These are phyloP conservation scores for Danielia oregonensis DNA, from an alignment of 805 yeast genomes.

Conservation along the genomic window DNA sequence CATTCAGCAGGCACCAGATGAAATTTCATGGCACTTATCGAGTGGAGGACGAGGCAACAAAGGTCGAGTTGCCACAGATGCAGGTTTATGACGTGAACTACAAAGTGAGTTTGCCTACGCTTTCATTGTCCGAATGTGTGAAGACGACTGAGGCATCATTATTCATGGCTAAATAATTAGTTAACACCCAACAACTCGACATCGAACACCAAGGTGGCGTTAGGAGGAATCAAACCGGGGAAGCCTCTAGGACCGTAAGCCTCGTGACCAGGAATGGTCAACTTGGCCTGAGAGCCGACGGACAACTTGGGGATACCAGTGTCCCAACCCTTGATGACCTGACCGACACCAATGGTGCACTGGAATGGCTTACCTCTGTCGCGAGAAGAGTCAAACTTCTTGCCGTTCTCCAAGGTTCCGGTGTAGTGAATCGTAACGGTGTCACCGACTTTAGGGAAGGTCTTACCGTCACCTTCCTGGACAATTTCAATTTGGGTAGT, in stretches of 20 bases:
- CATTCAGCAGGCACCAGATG: constrained; percentile 51
- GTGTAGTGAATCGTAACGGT: constrained; percentile 90
- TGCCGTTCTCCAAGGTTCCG: constrained; percentile 93
- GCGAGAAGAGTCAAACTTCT: constrained; percentile 91
- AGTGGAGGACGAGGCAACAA: constrained; percentile 9
- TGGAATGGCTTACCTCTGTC: constrained; percentile 96
- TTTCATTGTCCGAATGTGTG: constrained; percentile 19
- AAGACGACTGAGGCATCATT: neutral
- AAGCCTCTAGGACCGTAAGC: constrained; percentile 94
- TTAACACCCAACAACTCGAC: constrained; percentile 66
- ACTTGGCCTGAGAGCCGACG: constrained; percentile 87
- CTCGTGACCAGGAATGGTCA: constrained; percentile 88
- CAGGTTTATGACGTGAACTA: constrained; percentile 66
- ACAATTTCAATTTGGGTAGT: constrained; percentile 40
- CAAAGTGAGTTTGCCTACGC: constrained; percentile 54
- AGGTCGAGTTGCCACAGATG: constrained; percentile 50
- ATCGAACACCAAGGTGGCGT: constrained; percentile 86
- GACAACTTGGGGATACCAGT: constrained; percentile 89
- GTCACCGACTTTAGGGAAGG: constrained; percentile 86
- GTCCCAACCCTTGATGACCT: constrained; percentile 97
- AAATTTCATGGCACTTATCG: constrained; percentile 23
- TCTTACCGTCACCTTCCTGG: constrained; percentile 75
- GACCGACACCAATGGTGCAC: constrained; percentile 91
- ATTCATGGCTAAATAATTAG: constrained; percentile 18
- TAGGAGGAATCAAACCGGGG: constrained; percentile 96